These are phyloP conservation scores for Crucibulum parvulum DNA, from an alignment of 1,284 basidiomycete species.

Conservation along the genomic window DNA sequence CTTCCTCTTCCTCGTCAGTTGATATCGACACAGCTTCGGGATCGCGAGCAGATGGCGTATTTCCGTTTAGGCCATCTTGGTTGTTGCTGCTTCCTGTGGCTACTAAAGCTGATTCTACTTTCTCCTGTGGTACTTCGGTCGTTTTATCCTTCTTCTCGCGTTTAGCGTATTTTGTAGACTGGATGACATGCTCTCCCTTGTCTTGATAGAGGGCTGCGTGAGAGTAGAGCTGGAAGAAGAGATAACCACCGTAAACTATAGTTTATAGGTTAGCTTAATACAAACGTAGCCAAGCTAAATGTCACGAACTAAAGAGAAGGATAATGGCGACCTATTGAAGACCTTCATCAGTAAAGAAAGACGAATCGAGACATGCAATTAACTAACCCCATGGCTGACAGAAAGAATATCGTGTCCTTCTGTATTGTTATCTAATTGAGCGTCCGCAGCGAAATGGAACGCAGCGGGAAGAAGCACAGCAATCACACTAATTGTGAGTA, in stretches of 20 bases:
- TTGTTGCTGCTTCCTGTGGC: background rate
- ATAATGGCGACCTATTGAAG: conserved; percentile 73
- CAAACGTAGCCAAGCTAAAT: background rate
- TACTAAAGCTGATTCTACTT: background rate
- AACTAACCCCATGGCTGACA: conserved; percentile 80
- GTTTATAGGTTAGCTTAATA: conserved; percentile 2
- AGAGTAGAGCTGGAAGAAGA: conserved; percentile 88
- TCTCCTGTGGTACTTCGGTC: background rate
- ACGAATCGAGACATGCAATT: background rate
- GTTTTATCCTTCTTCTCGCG: conserved; percentile 21
- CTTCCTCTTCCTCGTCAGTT: conserved; percentile 44
- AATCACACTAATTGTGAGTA: conserved; percentile 82
- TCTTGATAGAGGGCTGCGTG: conserved; percentile 81
- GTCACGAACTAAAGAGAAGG: conserved; percentile 72
- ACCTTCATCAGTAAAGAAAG: background rate
- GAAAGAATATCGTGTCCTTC: conserved; percentile 62
- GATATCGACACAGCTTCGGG: conserved; percentile 12
- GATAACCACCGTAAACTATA: conserved; percentile 73
- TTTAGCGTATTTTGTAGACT: conserved; percentile 46
- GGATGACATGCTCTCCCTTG: conserved; percentile 39
- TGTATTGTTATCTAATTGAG: conserved; percentile 16
- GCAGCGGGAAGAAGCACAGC: conserved; percentile 84
- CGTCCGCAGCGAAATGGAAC: conserved; percentile 50
- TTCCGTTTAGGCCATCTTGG: background rate
- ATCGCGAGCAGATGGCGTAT: conserved; percentile 7